phyloP scores from a whole-genome alignment of 352 stramenopile genomes.

The Phytophthora idaei region DNA sequence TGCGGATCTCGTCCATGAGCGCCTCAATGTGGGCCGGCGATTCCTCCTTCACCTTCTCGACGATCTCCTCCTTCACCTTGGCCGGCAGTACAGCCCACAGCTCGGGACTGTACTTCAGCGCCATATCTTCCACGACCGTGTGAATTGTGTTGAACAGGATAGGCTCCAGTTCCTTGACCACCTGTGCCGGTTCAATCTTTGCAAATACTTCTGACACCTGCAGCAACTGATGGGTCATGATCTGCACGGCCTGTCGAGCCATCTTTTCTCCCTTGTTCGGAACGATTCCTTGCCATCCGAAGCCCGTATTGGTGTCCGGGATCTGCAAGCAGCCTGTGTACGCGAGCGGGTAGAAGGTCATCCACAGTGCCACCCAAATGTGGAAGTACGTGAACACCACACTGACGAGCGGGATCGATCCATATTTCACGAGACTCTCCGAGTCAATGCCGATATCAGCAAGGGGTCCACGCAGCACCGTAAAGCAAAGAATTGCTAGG shows the following conservation, averaged over 20 bases:
- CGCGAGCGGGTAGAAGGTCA: conserved; percentile 98
- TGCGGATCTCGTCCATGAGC: conserved; percentile 95
- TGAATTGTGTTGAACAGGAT: conserved; percentile 91
- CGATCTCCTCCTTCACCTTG: conserved; percentile 91
- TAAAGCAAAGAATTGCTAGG: conserved; percentile 70
- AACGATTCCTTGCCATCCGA: conserved; percentile 98
- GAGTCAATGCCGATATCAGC: conserved; percentile 61
- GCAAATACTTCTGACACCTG: conserved; percentile 93
- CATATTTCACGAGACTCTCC: conserved; percentile 75
- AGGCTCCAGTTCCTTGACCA: conserved; percentile 93
- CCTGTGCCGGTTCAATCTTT: conserved; percentile 88
- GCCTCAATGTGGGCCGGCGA: conserved; percentile 89
- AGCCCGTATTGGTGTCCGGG: conserved; percentile 87
- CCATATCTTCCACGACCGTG: conserved; percentile 88
- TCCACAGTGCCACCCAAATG: conserved; percentile 97
- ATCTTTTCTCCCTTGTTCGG: conserved; percentile 97
- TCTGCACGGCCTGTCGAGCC: conserved; percentile 92
- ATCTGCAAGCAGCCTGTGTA: conserved; percentile 93
- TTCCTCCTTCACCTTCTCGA: conserved; percentile 95
- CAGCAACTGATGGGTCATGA: conserved; percentile 95
- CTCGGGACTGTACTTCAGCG: conserved; percentile 88
- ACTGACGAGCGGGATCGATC: conserved; percentile 86
- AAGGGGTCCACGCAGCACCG: conserved; percentile 67
- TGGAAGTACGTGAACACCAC: conserved; percentile 94
- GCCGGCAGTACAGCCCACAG: conserved; percentile 78